phyloP scores from a whole-genome alignment of 1,284 basidiomycete species.

The Fomitopsis betulina region DNA sequence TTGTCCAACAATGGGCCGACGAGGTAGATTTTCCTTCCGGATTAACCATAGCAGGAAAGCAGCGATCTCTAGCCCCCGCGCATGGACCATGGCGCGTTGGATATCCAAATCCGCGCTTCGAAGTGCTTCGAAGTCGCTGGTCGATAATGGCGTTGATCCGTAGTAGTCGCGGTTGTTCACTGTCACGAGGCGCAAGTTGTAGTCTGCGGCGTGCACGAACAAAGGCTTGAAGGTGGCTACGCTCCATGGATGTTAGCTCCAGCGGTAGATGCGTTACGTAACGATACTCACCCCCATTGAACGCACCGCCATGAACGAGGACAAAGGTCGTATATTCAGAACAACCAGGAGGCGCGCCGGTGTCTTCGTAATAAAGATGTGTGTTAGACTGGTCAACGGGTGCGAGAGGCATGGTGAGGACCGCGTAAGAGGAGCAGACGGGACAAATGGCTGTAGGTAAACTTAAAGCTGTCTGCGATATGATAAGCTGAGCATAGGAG shows the following conservation, averaged over 20 bases:
- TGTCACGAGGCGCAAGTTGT: slow-evolving; percentile 5
- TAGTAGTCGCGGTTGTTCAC: slow-evolving; percentile 8
- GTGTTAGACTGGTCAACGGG: slow-evolving; percentile 12
- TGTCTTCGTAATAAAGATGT: slow-evolving; percentile 6
- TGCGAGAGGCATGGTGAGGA: neutral
- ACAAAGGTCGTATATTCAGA: slow-evolving; percentile 2
- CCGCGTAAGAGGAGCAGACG: neutral
- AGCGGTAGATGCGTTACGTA: neutral
- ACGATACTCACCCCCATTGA: slow-evolving; percentile 1
- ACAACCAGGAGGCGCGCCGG: neutral
- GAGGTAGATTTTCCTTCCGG: slow-evolving; percentile 5
- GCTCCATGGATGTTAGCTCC: neutral
- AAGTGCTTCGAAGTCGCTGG: neutral
- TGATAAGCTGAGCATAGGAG: no score
- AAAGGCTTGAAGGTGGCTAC: slow-evolving; percentile 1
- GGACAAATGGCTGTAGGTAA: neutral
- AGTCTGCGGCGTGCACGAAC: neutral
- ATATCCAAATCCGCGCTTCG: neutral
- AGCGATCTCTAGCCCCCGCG: slow-evolving; percentile 2
- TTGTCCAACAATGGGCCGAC: neutral
- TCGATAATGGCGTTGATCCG: slow-evolving; percentile 4
- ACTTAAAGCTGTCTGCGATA: no score
- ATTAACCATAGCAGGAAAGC: slow-evolving; percentile 7
- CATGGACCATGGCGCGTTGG: neutral
- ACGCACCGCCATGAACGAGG: slow-evolving; percentile 1